Base-by-base conservation (phyloP, 2,329 filamentous ascomycete genomes). In the Pezizomycotina sp. region DNA sequence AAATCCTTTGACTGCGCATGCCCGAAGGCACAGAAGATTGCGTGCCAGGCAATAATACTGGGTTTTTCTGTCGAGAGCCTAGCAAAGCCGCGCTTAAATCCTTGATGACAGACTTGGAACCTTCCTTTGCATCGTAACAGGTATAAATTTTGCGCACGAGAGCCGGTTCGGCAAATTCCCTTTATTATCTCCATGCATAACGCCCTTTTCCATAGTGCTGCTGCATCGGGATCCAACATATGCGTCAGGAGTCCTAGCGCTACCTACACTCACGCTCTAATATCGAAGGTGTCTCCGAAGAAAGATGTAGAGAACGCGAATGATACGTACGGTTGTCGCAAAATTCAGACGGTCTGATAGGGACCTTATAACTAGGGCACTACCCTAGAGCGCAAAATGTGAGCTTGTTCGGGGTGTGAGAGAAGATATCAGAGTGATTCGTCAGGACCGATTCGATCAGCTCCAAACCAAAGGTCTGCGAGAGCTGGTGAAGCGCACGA, bases 181-280 rank as follows among this genome's bases (percentile, higher is more conserved):
- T 80, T 71, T 50, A 93, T 81, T 0, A 93, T 71, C 53, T 98
- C 89, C 69, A 98, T 80, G 45, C 82, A 91, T 4, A 95, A 58
- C 0, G 81, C 75, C 39, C 86, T 68, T 55, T 86, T 93, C 89
- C 91, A 98, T 4, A 74, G 53, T 0, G 72, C 65, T 2, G 76
- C 73, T 9, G 63, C 62, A 46, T 95, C 89, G 32, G 84, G 79
- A 52, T 98, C 89, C 9, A 95, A 65, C 45, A 92, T 68, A 46
- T 91, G 78, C 2, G 80, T 91, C 27, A 95, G 60, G 14, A 91
- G 66, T 9, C 77, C 74, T 12, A 95, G 61, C 1, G 80, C 77
- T 51, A 86, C 78, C 32, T 84, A 43, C 82, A 84, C 56, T 95
- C 83, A 4, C 69, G 64, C 2, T 75, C 66, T 31, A 95, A 62